Evolutionary conservation across 148 eudicot genomes (phyloP).

Genomic region (Persicaria maculosa): DNA sequence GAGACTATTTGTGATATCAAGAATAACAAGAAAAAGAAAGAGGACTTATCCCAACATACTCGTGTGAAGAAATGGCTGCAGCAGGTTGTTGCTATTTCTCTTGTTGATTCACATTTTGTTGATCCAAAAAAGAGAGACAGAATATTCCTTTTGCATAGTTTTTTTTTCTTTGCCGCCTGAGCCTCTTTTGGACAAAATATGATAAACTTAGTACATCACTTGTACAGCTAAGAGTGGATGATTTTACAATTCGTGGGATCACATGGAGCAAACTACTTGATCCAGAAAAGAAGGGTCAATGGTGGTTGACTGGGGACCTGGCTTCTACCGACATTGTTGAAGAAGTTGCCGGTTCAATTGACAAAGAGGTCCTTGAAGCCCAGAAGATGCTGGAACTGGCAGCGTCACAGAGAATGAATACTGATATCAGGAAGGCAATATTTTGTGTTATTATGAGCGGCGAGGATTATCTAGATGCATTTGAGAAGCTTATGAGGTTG

Average conservation of each 20-base stretch:
- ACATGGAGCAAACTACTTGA: constrained; percentile 87
- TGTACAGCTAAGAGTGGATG: constrained; percentile 71
- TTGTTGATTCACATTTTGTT: neutral
- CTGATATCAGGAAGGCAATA: constrained; percentile 86
- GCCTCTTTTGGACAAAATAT: neutral
- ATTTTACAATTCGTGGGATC: constrained; percentile 56
- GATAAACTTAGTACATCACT: neutral
- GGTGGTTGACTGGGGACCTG: constrained; percentile 84
- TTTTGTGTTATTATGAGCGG: constrained; percentile 93
- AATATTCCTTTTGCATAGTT: neutral
- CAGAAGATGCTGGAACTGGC: constrained; percentile 89
- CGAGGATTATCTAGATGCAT: constrained; percentile 90
- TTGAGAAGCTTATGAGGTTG: constrained; percentile 82
- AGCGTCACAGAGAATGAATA: constrained; percentile 82
- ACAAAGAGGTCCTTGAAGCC: constrained; percentile 65
- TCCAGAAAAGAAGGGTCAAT: constrained; percentile 82
- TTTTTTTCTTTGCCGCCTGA: neutral
- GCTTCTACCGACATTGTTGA: constrained; percentile 33
- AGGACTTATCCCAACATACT: constrained; percentile 63
- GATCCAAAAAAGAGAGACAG: neutral
- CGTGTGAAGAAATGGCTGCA: constrained; percentile 93
- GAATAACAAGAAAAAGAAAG: constrained; percentile 86
- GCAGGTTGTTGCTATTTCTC: constrained; percentile 37
- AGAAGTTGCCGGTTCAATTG: constrained; percentile 61
- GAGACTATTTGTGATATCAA: constrained; percentile 90